These are phyloP conservation scores for Circinella umbellata DNA, from an alignment of 371 early-diverging fungal species.

Conservation along the genomic window DNA sequence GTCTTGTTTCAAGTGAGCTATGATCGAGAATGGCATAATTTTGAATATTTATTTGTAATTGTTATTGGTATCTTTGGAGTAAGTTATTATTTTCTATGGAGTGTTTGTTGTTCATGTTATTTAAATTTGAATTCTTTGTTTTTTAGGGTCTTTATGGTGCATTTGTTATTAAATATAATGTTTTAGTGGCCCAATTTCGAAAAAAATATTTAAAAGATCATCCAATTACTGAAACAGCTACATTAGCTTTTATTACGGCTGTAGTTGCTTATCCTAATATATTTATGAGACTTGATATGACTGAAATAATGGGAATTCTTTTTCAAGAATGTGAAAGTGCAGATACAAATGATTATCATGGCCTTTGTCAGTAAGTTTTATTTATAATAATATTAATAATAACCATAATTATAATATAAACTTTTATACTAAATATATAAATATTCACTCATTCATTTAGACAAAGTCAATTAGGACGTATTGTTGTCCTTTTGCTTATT, in stretches of 20 bases:
- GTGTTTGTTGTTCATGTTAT: too few relatives aligned
- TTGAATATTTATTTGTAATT: conserved; percentile 84
- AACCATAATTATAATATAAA: too few relatives aligned
- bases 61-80: conserved; percentile 92
- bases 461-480: conserved; percentile 39
- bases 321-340: conserved; percentile 84
- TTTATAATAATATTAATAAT: too few relatives aligned
- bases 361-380: conserved; percentile 66
- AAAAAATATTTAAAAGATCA: conserved; percentile 64
- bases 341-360: conserved; percentile 62
- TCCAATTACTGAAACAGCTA: conserved; percentile 78
- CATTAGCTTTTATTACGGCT: conserved; percentile 76
- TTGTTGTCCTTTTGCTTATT: conserved; percentile 57
- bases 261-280: conserved; percentile 78
- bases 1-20: conserved; percentile 96
- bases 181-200: conserved; percentile 72
- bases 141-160: conserved; percentile 94
- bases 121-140: too few relatives aligned
- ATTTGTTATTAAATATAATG: conserved; percentile 81
- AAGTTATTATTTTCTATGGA: conserved; percentile 25
- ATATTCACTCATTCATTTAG: too few relatives aligned
- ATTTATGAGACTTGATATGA: conserved; percentile 85
- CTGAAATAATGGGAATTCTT: conserved; percentile 81
- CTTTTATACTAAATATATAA: background rate
- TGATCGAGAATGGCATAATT: conserved; percentile 86